Conservation (phyloP, 2,329 filamentous ascomycete species). For the Claviceps sorghi region DNA sequence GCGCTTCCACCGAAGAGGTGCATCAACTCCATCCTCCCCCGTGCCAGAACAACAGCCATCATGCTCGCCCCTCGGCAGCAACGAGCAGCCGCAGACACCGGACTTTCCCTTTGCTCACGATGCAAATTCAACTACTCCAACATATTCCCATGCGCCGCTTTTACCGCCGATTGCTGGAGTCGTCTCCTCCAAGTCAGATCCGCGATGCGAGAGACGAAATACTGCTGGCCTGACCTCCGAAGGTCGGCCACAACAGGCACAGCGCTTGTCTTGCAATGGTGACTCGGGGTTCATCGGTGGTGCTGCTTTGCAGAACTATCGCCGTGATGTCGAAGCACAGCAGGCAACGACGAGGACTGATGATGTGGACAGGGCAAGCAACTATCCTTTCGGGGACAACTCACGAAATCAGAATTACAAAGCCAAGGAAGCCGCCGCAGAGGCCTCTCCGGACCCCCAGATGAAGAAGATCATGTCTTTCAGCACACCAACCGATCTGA, state of each 20-base stretch:
- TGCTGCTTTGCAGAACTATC: slow-evolving; percentile 36
- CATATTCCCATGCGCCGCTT: slow-evolving; percentile 26
- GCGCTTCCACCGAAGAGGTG: slow-evolving; percentile 43
- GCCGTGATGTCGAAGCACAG: slow-evolving; percentile 20
- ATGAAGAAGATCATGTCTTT: slow-evolving; percentile 28
- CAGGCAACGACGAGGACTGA: slow-evolving; percentile 2
- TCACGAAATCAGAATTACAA: slow-evolving; percentile 2
- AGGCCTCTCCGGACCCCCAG: slow-evolving; percentile 16
- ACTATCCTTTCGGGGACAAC: slow-evolving; percentile 3
- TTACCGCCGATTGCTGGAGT: slow-evolving; percentile 38
- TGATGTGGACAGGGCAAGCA: neutral
- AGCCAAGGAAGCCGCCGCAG: slow-evolving; percentile 14
- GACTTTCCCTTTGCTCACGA: slow-evolving; percentile 24
- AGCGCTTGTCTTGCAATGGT: slow-evolving; percentile 20
- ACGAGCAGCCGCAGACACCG: slow-evolving; percentile 26
- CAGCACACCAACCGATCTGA: slow-evolving; percentile 34
- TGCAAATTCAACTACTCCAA: slow-evolving; percentile 19
- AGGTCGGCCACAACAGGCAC: slow-evolving; percentile 13
- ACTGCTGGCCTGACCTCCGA: slow-evolving; percentile 9
- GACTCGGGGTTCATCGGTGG: slow-evolving; percentile 40
- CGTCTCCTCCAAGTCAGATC: slow-evolving; percentile 24
- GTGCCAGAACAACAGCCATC: slow-evolving; percentile 30
- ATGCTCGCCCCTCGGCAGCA: slow-evolving; percentile 22
- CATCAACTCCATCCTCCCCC: slow-evolving; percentile 41
- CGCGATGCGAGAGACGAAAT: slow-evolving; percentile 10